phyloP scores from a whole-genome alignment of 2,329 filamentous ascomycete genomes.

The Colletotrichum viniferum region DNA sequence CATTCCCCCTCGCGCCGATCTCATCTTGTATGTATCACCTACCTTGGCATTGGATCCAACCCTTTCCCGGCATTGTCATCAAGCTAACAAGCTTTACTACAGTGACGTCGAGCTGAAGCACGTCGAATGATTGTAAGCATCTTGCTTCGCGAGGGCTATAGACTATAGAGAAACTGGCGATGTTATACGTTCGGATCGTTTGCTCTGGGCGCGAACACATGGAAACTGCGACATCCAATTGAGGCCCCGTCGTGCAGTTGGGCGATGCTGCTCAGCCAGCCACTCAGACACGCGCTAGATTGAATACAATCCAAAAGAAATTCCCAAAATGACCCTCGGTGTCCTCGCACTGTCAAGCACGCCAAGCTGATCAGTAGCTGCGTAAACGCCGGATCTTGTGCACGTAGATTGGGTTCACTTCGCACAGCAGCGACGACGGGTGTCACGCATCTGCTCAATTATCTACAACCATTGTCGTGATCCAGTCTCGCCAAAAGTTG shows the following conservation, averaged over 20 bases:
- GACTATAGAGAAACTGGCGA: background rate
- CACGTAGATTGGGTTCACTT: background rate
- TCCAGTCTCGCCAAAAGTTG: background rate
- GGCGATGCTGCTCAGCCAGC: background rate
- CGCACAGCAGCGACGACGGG: background rate
- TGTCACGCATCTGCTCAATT: background rate
- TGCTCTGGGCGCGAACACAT: background rate
- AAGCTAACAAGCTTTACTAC: conserved; percentile 4
- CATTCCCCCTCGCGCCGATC: conserved; percentile 75
- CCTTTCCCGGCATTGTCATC: background rate
- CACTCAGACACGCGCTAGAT: background rate
- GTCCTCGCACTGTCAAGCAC: background rate
- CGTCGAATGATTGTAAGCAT: conserved; percentile 49
- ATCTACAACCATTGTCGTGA: background rate
- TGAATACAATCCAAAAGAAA: background rate
- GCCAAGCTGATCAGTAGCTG: background rate
- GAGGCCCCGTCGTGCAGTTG: background rate
- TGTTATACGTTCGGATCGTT: background rate
- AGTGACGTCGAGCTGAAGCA: conserved; percentile 74
- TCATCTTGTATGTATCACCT: conserved; percentile 74
- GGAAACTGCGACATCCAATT: background rate
- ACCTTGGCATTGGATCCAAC: background rate
- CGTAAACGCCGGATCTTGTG: background rate
- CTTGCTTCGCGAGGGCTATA: background rate
- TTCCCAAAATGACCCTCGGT: background rate